Conservation (phyloP, 805 yeast genomes). For the Saccharomycopsis sp. region DNA sequence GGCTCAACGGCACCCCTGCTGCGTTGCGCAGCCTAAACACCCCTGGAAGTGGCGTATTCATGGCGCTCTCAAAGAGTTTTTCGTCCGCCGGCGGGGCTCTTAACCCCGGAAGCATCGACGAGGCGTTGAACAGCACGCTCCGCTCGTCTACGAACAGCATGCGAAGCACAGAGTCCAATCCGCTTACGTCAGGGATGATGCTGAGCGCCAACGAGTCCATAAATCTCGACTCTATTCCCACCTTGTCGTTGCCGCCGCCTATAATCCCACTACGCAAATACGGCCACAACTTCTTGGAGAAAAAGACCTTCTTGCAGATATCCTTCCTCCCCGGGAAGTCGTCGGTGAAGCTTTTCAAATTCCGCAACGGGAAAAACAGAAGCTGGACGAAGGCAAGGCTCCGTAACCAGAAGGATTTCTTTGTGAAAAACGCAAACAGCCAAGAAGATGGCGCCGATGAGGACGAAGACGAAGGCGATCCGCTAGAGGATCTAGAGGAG, state of each 20-base stretch:
- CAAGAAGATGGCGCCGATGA: background rate
- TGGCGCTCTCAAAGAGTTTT: background rate
- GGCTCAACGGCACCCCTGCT: background rate
- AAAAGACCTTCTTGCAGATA: conserved; percentile 77
- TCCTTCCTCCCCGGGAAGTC: conserved; percentile 42
- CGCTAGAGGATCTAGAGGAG: conserved; percentile 2
- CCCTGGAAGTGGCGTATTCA: background rate
- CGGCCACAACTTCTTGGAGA: conserved; percentile 93
- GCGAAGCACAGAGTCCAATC: conserved; percentile 9
- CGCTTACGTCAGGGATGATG: background rate
- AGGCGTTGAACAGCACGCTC: background rate
- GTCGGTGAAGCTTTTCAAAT: conserved; percentile 32
- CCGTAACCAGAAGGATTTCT: background rate
- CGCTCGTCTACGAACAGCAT: conserved; percentile 1
- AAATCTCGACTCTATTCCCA: conserved; percentile 75
- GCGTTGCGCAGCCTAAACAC: background rate
- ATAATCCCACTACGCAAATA: conserved; percentile 87
- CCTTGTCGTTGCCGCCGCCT: conserved; percentile 90
- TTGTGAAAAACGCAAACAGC: background rate
- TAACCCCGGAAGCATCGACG: background rate
- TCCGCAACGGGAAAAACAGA: background rate
- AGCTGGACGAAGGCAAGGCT: background rate
- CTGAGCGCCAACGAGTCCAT: conserved; percentile 23
- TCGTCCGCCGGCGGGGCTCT: background rate
- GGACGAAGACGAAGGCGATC: conserved; percentile 4